Conservation (phyloP, 2,329 filamentous ascomycete species). For the Aspergillus ochraceus region DNA sequence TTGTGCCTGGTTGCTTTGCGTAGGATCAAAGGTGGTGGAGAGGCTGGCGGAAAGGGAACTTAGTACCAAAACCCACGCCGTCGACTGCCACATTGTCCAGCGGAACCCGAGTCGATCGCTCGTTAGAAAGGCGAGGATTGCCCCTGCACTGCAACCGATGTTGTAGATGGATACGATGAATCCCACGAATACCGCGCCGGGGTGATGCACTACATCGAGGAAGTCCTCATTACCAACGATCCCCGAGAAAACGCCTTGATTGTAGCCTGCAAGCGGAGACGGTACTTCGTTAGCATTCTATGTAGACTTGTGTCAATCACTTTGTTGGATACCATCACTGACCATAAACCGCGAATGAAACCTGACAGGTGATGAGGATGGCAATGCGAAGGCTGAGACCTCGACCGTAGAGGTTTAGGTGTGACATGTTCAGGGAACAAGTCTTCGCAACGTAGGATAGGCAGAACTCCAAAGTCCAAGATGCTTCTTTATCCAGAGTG, state of each 20-base stretch:
- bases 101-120: constrained; percentile 34
- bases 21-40: background rate
- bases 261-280: constrained; percentile 39
- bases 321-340: background rate
- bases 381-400: constrained; percentile 28
- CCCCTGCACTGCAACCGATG: constrained; percentile 43
- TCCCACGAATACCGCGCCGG: constrained; percentile 38
- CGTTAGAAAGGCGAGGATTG: constrained; percentile 32
- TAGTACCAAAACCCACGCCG: constrained; percentile 31
- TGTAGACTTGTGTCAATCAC: background rate
- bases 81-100: constrained; percentile 36
- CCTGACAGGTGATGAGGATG: constrained; percentile 25
- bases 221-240: constrained; percentile 50
- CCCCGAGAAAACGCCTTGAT: constrained; percentile 52
- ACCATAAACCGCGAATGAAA: constrained; percentile 30
- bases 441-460: background rate
- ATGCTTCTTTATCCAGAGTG: background rate
- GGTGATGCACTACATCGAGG: constrained; percentile 40
- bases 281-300: background rate
- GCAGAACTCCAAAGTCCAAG: background rate
- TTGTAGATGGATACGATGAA: constrained; percentile 49
- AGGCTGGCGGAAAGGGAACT: constrained; percentile 1
- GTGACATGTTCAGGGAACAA: constrained; percentile 17
- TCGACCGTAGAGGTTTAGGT: constrained; percentile 27
- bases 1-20: background rate